A percentile compares a stretch with the other conserved stretches of the same genome.
These are phyloP conservation scores for Penicillium olsonii DNA, from an alignment of 2,329 filamentous ascomycete genomes.

Conservation along the genomic window DNA sequence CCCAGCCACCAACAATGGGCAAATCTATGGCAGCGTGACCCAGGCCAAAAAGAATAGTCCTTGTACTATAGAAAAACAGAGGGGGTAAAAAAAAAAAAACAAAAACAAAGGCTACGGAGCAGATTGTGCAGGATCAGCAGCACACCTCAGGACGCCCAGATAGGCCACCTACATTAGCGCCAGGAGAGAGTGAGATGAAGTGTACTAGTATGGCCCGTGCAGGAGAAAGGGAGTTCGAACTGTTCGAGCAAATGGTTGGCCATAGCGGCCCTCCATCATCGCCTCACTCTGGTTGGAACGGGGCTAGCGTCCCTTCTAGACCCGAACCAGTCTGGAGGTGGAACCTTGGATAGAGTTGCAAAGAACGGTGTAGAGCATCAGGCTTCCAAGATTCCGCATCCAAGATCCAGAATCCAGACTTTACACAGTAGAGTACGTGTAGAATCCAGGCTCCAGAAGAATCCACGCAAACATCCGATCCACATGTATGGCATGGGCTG, in stretches of 20 bases:
- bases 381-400: too few relatives aligned
- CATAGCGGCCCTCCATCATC: slow-evolving; percentile 13
- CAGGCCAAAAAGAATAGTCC: too few relatives aligned
- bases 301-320: slow-evolving; percentile 6
- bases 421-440: too few relatives aligned
- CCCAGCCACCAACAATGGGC: slow-evolving; percentile 4
- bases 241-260: slow-evolving; percentile 12
- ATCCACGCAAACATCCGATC: slow-evolving; percentile 1
- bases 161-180: slow-evolving; percentile 11
- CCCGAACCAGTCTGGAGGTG: slow-evolving; percentile 7
- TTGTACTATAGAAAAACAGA: too few relatives aligned
- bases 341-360: slow-evolving; percentile 1
- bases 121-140: background rate
- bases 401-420: background rate
- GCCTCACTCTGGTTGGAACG: slow-evolving; percentile 6
- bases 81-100: background rate
- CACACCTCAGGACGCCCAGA: background rate
- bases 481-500: background rate
- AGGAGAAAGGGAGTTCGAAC: slow-evolving; percentile 7
- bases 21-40: background rate
- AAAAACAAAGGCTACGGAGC: background rate
- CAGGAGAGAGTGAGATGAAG: slow-evolving; percentile 12
- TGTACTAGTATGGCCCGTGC: slow-evolving; percentile 12
- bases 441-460: background rate
- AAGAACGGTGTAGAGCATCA: slow-evolving; percentile 4